These are phyloP conservation scores for Phaseolus lunatus DNA, from an alignment of 306 rosid genomes.

Conservation along the genomic window DNA sequence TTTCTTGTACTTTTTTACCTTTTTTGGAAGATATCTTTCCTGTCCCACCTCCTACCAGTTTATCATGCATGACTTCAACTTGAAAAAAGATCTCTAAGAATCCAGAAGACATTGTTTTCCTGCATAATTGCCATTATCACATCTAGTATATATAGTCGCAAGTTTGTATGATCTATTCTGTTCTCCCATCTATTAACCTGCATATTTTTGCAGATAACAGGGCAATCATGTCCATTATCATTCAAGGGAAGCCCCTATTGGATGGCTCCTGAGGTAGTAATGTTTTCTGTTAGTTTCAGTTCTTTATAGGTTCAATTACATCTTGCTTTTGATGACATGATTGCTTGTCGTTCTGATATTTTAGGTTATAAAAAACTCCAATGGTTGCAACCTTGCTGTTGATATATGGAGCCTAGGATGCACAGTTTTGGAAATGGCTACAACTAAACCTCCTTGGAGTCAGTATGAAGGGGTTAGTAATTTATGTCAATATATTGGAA, in stretches of 20 bases:
- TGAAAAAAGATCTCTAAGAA: neutral
- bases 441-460: constrained; percentile 99
- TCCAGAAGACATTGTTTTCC: neutral
- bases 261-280: constrained; percentile 97
- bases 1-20: neutral
- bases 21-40: constrained; percentile 11
- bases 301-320: constrained; percentile 24
- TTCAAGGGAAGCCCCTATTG: constrained; percentile 97
- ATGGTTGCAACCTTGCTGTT: constrained; percentile 86
- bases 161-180: constrained; percentile 39
- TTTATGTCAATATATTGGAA: constrained; percentile 32
- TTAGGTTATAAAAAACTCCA: constrained; percentile 80
- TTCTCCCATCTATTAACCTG: constrained; percentile 34
- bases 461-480: constrained; percentile 92
- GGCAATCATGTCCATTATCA: constrained; percentile 87
- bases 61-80: neutral
- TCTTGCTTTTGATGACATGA: constrained; percentile 40
- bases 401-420: constrained; percentile 99
- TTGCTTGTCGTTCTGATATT: constrained; percentile 40
- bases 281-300: constrained; percentile 21
- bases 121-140: neutral
- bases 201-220: constrained; percentile 71
- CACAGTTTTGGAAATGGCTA: constrained; percentile 98
- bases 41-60: neutral
- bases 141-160: constrained; percentile 1